Base-by-base conservation (phyloP, 106 monocot species). In the Dioscorea zingiberensis region DNA sequence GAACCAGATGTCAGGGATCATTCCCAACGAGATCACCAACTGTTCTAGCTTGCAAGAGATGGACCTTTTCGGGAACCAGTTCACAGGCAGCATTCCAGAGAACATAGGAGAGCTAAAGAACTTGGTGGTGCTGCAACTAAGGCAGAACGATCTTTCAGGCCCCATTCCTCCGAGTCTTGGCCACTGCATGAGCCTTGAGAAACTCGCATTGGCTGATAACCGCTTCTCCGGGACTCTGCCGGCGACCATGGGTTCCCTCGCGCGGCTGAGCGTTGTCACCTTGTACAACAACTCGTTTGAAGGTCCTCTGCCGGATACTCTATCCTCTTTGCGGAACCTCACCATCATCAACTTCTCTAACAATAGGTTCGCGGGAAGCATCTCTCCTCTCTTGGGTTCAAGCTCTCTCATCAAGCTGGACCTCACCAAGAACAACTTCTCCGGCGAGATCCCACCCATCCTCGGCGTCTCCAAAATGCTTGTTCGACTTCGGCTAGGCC, bases 261-360 rank as follows among this genome's bases (percentile, higher is more conserved):
- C 82, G 5, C 75, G 78, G 45, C 67, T 95, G 1, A 69, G 23
- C 51, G 14, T 91, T n/a, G 24, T 95, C 75, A 85, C 83, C 21
- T 66, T 95, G 25, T 95, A 95, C 74, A 95, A 95, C 76, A 95
- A 95, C 29, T 88, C 95, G 0, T 73, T 95, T 13, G 75, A 82
- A 64, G 95, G 87, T 12, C 76, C 85, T 46, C 69, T 95, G 23
- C 85, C 88, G 24, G 64, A 70, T 12, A 78, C 82, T 9, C 66
- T 95, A 11, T 63, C 55, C 55, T 24, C 23, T 13, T 68, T 95
- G 24, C 78, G 66, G 48, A 91, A 88, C 44, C 76, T 95, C 61
- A 71, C 78, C 32, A 69, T 79, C 63, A 75, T 88, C 73, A 95
- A 95, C 64, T 64, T 95, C 30, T 91, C 91, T 5, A 77, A 88